Evolutionary conservation across 1,139 yeast genomes (phyloP).

Genomic region (Saccharomyces hybrid): DNA sequence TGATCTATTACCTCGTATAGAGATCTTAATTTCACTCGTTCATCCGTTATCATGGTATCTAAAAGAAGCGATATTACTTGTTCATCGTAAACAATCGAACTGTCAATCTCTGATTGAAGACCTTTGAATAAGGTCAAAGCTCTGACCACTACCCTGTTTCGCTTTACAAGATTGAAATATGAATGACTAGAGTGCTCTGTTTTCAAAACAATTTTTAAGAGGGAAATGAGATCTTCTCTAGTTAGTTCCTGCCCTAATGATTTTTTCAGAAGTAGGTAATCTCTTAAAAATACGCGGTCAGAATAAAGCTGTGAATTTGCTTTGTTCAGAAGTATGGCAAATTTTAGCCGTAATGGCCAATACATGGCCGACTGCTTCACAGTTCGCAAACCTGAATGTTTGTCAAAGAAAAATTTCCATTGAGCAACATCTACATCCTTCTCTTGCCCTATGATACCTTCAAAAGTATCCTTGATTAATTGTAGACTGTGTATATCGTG

Average conservation of each 20-base stretch:
- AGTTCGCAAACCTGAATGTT: conserved; percentile 9
- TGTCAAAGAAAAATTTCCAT: conserved; percentile 16
- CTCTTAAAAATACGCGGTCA: conserved; percentile 9
- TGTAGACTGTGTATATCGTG: background rate
- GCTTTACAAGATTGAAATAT: conserved; percentile 12
- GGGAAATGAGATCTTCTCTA: conserved; percentile 17
- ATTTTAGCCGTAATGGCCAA: conserved; percentile 19
- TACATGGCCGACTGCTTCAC: conserved; percentile 8
- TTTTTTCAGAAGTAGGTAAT: conserved; percentile 20
- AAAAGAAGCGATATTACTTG: conserved; percentile 16
- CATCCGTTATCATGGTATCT: conserved; percentile 13
- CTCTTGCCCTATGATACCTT: conserved; percentile 5
- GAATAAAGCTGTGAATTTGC: conserved; percentile 9
- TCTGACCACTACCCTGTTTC: conserved; percentile 13
- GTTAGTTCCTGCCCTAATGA: conserved; percentile 14
- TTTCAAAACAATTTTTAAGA: conserved; percentile 12
- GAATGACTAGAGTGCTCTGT: conserved; percentile 4
- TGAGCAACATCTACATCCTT: conserved; percentile 6
- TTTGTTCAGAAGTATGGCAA: conserved; percentile 13
- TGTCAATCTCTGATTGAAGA: conserved; percentile 8
- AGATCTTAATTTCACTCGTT: conserved; percentile 12
- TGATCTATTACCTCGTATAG: conserved; percentile 18
- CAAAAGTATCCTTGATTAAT: background rate
- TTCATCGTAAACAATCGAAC: conserved; percentile 14
- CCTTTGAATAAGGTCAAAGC: conserved; percentile 15